Base-by-base conservation (phyloP, 176 grass and related monocot genomes). In the Cocos nucifera region DNA sequence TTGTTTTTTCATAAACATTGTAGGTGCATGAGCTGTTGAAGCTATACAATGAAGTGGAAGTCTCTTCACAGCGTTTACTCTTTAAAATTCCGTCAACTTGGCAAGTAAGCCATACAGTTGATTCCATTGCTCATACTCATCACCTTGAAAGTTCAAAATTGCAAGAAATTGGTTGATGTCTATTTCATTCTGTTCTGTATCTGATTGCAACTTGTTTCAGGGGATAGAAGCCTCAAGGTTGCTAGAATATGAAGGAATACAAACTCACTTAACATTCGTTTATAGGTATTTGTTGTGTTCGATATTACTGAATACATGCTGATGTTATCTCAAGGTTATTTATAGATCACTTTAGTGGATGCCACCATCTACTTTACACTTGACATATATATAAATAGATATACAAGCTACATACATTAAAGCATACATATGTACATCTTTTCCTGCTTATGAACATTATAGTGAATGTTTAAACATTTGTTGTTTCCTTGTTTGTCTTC, bases 71-170 rank as follows among this genome's bases (percentile, higher is more conserved):
- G 56, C 79, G 87, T 57, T 26, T 98, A 16, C 65, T 98, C 49
- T 98, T 98, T 70, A 98, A 98, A 91, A 98, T 98, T 77, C 93
- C 93, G 51, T 89, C 93, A 59, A 98, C 93, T 74, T 98, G 87
- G 93, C 93, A 98, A 83, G 93, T 92, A 92, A 80, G 87, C 48
- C 22, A 44, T 50, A 24, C 56, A 63, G 8, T 23, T 21, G 24
- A 62, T 22, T 61, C 30, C 25, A 24, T 29, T 68, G 28, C 48
- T 21, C 20, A 12, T 22, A 19, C 3, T 62, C 9, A 19, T 8
- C 29, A 62, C 63, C 4, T 62, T 23, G 12, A 19, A 63, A 51
- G 14, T 39, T 15, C 6, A 1, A 61, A 30, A 17, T 19, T 48
- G 7, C 39, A 62, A 44, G 61, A 80, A 29, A 65, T 21, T 71